Evolutionary conservation across 345 rosid genomes (phyloP), one percentile per base, ranked within the genome.

Genomic region (Sisymbrium irio): DNA sequence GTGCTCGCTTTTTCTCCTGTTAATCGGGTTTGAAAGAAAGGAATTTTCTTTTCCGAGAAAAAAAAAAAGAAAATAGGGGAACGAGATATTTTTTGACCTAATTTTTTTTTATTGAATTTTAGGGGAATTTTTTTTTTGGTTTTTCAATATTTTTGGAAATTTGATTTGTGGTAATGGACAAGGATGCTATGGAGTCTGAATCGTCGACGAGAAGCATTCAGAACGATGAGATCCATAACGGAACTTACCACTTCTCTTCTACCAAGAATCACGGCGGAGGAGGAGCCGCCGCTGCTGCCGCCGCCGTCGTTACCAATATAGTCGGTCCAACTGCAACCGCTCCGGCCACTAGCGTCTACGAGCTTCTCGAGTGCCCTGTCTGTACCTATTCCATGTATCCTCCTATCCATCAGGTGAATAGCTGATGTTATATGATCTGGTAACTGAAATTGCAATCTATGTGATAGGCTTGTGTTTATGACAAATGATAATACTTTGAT

Each of bases 351-450:
- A 88, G 98, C 78, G 98, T 96, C 59, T 96, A 92, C 60, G 99
- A 96, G 80, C 80, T 96, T 80, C 89, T 96, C 0, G 99, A 96
- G 63, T 96, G 99, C 80, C 99, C 99, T 33, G 99, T 96, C 56
- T 96, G 99, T 70, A 90, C 99, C 72, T 89, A 87, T 72, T 96
- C 98, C 50, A 96, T 96, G 99, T 92, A 92, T 66, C 99, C 99
- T 65, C 98, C 99, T 51, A 96, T 96, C 74, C 98, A 96, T 75
- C 99, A 96, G 99, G 99, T 95, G 25, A 55, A 6, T 5, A n/a
- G n/a, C n/a, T n/a, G n/a, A n/a, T n/a, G n/a, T n/a, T n/a, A n/a
- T n/a, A n/a, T n/a, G n/a, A n/a, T n/a, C n/a, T n/a, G n/a, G n/a
- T n/a, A n/a, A n/a, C n/a, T n/a, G n/a, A n/a, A n/a, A n/a, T n/a